These are phyloP conservation scores for Pseudopyricularia javanii DNA, from an alignment of 2,329 filamentous ascomycete species.

Conservation along the genomic window DNA sequence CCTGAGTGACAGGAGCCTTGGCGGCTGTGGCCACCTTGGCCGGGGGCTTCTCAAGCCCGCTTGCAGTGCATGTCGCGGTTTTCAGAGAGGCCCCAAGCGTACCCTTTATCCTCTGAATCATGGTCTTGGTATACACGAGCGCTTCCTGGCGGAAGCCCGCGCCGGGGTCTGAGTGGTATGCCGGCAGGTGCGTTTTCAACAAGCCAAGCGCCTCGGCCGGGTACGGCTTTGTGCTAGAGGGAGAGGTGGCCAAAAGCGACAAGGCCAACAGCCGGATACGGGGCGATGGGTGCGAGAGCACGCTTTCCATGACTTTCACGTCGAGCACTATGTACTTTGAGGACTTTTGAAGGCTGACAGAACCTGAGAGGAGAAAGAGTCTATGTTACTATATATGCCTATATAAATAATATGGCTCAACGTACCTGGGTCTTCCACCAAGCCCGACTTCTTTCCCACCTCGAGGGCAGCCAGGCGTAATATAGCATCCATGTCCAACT, in stretches of 20 bases:
- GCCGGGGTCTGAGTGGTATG: constrained; percentile 73
- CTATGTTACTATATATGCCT: background rate
- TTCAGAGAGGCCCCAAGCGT: constrained; percentile 18
- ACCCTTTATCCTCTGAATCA: constrained; percentile 64
- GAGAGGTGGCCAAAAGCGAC: constrained; percentile 66
- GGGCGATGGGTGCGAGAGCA: constrained; percentile 40
- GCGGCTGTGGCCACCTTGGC: background rate
- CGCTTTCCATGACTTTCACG: constrained; percentile 3
- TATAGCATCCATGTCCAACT: constrained; percentile 39
- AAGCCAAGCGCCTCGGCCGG: constrained; percentile 47
- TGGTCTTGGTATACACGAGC: constrained; percentile 58
- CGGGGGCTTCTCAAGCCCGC: background rate
- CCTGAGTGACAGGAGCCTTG: constrained; percentile 4
- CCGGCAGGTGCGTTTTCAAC: constrained; percentile 52
- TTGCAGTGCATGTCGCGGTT: background rate
- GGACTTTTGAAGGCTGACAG: constrained; percentile 3
- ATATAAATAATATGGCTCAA: background rate
- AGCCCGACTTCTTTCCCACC: constrained; percentile 55
- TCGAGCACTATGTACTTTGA: constrained; percentile 10
- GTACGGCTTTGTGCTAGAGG: constrained; percentile 62
- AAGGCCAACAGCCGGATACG: constrained; percentile 69
- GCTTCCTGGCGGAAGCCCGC: constrained; percentile 77
- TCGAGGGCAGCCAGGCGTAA: constrained; percentile 57
- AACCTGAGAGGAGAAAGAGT: constrained; percentile 10
- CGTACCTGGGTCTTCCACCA: constrained; percentile 56